phyloP scores from a whole-genome alignment of 306 rosid genomes.

The Luffa aegyptiaca region DNA sequence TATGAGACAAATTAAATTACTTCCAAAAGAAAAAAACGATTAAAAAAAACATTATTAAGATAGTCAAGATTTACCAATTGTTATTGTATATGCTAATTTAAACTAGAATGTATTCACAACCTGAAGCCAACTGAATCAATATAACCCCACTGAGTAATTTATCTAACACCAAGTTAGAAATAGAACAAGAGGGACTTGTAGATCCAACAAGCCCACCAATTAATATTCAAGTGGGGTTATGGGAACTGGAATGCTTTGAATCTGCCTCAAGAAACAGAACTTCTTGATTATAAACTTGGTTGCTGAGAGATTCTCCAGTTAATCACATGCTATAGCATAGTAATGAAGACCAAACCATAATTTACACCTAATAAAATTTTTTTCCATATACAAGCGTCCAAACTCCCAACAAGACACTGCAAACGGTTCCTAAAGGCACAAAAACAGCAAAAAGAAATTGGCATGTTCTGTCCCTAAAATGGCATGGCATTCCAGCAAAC shows the following conservation, averaged over 20 bases:
- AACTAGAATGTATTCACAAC: not conserved
- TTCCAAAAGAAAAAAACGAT: not conserved
- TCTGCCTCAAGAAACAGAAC: not conserved
- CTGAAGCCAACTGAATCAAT: not conserved
- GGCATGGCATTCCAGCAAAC: not conserved
- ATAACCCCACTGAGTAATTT: not conserved
- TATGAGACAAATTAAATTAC: not conserved
- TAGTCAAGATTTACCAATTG: not conserved
- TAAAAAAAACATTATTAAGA: not conserved
- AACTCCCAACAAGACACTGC: not conserved
- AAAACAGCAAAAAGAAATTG: not conserved
- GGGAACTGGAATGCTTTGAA: not conserved
- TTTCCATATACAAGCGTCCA: not conserved
- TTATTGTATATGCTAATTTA: not conserved
- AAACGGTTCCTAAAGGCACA: not conserved
- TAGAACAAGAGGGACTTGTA: not conserved
- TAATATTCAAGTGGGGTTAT: not conserved
- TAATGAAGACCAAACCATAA: not conserved
- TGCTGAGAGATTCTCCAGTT: not conserved
- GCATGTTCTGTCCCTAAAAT: not conserved
- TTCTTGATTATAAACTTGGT: not conserved
- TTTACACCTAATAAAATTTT: not conserved
- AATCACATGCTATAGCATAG: constrained; percentile 3
- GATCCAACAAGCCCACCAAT: not conserved
- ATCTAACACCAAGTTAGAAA: not conserved